Conservation (phyloP, 2,329 filamentous ascomycete species). For the Helotiales sp. region DNA sequence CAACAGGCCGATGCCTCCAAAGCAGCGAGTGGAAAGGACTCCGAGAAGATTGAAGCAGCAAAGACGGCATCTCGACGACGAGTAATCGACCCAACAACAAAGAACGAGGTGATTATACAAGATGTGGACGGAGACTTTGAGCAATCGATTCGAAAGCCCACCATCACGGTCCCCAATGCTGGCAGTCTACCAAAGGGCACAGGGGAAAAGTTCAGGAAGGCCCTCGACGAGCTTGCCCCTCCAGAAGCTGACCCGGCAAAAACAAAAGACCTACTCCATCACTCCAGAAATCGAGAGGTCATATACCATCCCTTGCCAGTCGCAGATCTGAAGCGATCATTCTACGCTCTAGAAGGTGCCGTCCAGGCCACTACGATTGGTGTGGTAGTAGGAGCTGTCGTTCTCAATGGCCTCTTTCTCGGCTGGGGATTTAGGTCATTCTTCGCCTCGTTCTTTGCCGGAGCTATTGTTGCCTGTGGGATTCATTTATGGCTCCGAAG, state of each 20-base stretch:
- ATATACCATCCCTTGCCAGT: conserved; percentile 24
- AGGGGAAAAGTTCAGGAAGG: conserved; percentile 20
- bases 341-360: conserved; percentile 19
- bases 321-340: conserved; percentile 20
- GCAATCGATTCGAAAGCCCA: conserved; percentile 19
- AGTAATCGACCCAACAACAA: conserved; percentile 24
- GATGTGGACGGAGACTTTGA: conserved; percentile 26
- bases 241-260: conserved; percentile 24
- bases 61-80: conserved; percentile 23
- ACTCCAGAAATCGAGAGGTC: conserved; percentile 21
- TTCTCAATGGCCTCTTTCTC: conserved; percentile 20
- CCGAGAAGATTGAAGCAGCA: conserved; percentile 21
- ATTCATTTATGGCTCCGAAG: conserved; percentile 24
- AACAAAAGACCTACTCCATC: conserved; percentile 22
- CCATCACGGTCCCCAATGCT: conserved; percentile 22
- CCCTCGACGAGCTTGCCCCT: conserved; percentile 21
- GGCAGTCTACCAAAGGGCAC: conserved; percentile 11
- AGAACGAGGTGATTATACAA: conserved; percentile 24
- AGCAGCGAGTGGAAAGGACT: conserved; percentile 21
- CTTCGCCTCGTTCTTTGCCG: conserved; percentile 16
- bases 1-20: conserved; percentile 24
- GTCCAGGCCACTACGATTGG: conserved; percentile 14
- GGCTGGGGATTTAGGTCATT: conserved; percentile 18
- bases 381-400: conserved; percentile 14
- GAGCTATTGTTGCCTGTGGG: conserved; percentile 20